A percentile compares a stretch with the other conserved stretches of the same genome.
phyloP scores from a whole-genome alignment of 2,329 filamentous ascomycete genomes.

The Huntiella moniliformis region DNA sequence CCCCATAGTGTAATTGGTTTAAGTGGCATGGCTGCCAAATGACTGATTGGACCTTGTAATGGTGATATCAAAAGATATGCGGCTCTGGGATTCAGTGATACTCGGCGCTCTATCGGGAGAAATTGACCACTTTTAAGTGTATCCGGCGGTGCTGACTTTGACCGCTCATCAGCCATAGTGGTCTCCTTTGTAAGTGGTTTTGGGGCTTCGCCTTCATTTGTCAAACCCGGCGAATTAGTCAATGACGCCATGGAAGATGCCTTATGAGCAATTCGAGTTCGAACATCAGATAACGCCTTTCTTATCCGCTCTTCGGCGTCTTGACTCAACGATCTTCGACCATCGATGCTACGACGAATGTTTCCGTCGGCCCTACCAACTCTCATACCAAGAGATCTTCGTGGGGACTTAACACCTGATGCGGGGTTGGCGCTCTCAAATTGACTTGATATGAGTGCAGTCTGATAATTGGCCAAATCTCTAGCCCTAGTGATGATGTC shows the following conservation, averaged over 20 bases:
- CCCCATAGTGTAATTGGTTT: not conserved
- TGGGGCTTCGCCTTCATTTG: not conserved
- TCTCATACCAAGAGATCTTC: conserved; percentile 23
- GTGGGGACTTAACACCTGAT: conserved; percentile 14
- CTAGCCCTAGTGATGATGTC: conserved; percentile 54
- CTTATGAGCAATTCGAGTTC: conserved; percentile 20
- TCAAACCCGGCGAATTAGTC: not conserved
- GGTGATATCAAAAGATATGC: conserved; percentile 53
- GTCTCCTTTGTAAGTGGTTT: not conserved
- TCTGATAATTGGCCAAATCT: conserved; percentile 46
- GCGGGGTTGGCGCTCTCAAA: conserved; percentile 18
- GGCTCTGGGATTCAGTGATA: conserved; percentile 13
- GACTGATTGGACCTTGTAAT: conserved; percentile 38
- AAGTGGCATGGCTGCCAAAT: conserved; percentile 43
- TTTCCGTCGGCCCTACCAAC: conserved; percentile 31
- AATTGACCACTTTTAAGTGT: no score
- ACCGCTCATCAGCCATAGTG: no score
- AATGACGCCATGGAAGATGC: conserved; percentile 14
- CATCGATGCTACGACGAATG: conserved; percentile 24
- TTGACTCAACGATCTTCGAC: conserved; percentile 19
- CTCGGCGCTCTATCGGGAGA: no score
- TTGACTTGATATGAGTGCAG: conserved; percentile 23
- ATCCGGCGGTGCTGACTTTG: no score
- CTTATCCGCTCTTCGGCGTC: conserved; percentile 30
- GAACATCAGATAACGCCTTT: conserved; percentile 28